Conservation (phyloP, 164 flowering plant genomes). For the Buxus sempervirens region DNA sequence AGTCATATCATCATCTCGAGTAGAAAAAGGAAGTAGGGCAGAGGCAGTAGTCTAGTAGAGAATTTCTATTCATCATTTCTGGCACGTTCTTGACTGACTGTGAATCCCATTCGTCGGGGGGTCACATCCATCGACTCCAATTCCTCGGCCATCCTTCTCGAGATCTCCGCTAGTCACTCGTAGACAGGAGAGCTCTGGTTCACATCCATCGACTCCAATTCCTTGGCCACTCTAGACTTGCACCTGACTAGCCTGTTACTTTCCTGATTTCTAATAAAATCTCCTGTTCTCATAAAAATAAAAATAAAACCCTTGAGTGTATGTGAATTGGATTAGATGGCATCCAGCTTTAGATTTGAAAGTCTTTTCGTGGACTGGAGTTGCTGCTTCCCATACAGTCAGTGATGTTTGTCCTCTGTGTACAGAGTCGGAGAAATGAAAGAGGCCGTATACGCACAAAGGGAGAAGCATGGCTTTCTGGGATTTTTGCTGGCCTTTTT, state of each 20-base stretch:
- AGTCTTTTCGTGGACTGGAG: background rate
- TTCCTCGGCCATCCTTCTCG: background rate
- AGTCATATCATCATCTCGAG: no score
- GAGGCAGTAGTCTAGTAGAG: no score
- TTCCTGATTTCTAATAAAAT: no score
- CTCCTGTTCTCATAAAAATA: no score
- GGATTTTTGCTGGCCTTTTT: background rate
- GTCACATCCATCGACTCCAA: background rate
- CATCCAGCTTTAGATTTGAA: background rate
- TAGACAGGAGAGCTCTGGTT: background rate
- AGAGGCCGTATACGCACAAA: background rate
- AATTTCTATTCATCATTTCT: no score
- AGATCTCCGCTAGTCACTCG: background rate
- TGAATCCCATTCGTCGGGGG: no score
- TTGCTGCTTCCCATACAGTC: background rate
- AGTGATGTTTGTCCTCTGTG: background rate
- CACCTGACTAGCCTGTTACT: no score
- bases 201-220: background rate
- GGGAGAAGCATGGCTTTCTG: background rate
- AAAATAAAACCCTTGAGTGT: background rate
- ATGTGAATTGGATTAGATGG: background rate
- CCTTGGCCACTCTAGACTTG: background rate
- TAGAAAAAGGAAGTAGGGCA: no score
- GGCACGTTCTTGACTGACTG: no score
- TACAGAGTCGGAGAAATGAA: no score